Conservation (phyloP, 208 protist species). For the Acanthamoeba castellanii region DNA sequence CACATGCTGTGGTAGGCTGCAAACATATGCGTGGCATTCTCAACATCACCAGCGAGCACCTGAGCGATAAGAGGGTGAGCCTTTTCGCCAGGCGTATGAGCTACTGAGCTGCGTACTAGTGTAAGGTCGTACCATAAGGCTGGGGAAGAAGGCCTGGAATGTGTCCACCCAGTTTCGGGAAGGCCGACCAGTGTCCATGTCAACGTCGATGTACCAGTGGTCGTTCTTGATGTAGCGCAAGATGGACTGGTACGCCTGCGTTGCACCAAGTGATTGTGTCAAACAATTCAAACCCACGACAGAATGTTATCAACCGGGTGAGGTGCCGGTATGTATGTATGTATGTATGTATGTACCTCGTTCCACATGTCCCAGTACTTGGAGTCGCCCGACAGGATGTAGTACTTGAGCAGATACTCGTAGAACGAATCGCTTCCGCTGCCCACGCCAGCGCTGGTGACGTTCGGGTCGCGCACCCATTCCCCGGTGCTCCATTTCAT, state of each 20-base stretch:
- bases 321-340: no score
- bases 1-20: slow-evolving; percentile 90
- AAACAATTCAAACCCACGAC: background rate
- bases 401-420: slow-evolving; percentile 94
- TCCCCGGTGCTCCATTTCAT: slow-evolving; percentile 78
- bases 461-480: slow-evolving; percentile 67
- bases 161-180: slow-evolving; percentile 84
- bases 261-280: background rate
- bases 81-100: background rate
- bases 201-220: slow-evolving; percentile 88
- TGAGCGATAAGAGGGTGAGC: background rate
- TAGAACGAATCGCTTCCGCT: slow-evolving; percentile 90
- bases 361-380: slow-evolving; percentile 83
- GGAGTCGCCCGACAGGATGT: slow-evolving; percentile 43
- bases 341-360: background rate
- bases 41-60: slow-evolving; percentile 89
- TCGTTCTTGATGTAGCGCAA: slow-evolving; percentile 75
- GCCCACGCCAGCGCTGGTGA: slow-evolving; percentile 88
- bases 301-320: background rate
- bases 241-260: slow-evolving; percentile 72
- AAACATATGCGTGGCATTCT: slow-evolving; percentile 84
- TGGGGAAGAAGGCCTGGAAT: slow-evolving; percentile 84
- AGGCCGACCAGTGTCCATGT: slow-evolving; percentile 83
- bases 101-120: background rate
- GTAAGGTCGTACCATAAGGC: background rate